Conservation (phyloP, 2,329 filamentous ascomycete species). For the Alternaria panax region DNA sequence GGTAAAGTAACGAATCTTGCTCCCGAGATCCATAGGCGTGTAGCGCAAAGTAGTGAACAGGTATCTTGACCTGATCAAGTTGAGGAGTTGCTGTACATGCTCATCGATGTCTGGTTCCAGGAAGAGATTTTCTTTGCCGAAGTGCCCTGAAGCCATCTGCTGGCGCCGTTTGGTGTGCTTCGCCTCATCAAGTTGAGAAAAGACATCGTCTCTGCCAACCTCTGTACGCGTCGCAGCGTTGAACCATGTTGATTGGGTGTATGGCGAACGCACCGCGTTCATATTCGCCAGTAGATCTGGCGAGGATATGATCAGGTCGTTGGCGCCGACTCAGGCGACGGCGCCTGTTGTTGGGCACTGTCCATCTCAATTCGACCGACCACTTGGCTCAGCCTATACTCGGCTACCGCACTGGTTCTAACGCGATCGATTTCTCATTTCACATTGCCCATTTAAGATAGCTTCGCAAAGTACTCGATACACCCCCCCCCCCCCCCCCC, state of each 20-base stretch:
- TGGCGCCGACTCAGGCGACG: slow-evolving; percentile 56
- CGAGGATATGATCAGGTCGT: slow-evolving; percentile 57
- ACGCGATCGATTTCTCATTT: slow-evolving; percentile 33
- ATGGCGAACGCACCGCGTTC: slow-evolving; percentile 50
- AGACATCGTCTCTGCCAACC: slow-evolving; percentile 59
- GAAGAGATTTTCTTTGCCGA: slow-evolving; percentile 60
- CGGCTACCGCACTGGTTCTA: slow-evolving; percentile 37
- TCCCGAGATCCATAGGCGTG: slow-evolving; percentile 53
- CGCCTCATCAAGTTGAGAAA: slow-evolving; percentile 57
- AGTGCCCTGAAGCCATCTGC: slow-evolving; percentile 60
- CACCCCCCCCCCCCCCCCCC: too few species aligned
- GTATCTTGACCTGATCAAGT: slow-evolving; percentile 58
- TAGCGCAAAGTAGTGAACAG: slow-evolving; percentile 16
- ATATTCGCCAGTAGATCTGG: slow-evolving; percentile 56
- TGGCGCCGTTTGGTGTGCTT: slow-evolving; percentile 52
- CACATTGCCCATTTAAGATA: slow-evolving; percentile 10
- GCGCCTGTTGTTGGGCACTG: slow-evolving; percentile 40
- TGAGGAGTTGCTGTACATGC: slow-evolving; percentile 54
- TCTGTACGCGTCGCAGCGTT: slow-evolving; percentile 55
- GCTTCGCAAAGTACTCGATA: slow-evolving; percentile 4
- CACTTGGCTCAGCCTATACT: slow-evolving; percentile 33
- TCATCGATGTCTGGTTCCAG: slow-evolving; percentile 59
- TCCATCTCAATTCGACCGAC: slow-evolving; percentile 26
- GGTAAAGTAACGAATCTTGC: slow-evolving; percentile 60
- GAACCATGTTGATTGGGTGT: slow-evolving; percentile 45